These are phyloP conservation scores for Nakaseomyces sp. DNA, from an alignment of 1,139 yeast genomes.

Conservation along the genomic window DNA sequence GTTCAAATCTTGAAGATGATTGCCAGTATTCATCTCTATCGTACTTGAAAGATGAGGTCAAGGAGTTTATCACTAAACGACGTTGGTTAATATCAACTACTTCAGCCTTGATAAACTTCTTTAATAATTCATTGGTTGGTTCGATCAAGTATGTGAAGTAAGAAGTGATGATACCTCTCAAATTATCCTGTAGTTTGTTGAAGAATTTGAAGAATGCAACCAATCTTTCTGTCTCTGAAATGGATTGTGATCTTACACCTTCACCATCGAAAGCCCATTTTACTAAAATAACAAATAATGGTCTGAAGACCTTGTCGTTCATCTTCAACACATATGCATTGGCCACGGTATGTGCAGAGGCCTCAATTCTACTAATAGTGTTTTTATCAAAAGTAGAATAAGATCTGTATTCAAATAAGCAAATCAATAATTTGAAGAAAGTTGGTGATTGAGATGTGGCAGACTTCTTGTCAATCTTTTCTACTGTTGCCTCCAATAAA, in stretches of 20 bases:
- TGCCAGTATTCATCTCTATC: slow-evolving; percentile 96
- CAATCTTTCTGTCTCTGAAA: slow-evolving; percentile 46
- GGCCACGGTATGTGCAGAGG: slow-evolving; percentile 65
- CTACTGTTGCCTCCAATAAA: slow-evolving; percentile 56
- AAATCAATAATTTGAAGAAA: slow-evolving; percentile 62
- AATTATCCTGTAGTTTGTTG: slow-evolving; percentile 71
- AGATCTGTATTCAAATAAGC: slow-evolving; percentile 62
- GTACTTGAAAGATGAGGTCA: slow-evolving; percentile 71
- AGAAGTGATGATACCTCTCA: slow-evolving; percentile 79
- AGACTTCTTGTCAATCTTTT: slow-evolving; percentile 59
- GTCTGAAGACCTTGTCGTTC: slow-evolving; percentile 89
- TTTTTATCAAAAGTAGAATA: slow-evolving; percentile 53
- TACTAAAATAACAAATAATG: slow-evolving; percentile 77
- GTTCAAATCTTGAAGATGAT: slow-evolving; percentile 72
- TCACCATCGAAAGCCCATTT: slow-evolving; percentile 91
- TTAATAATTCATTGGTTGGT: slow-evolving; percentile 49
- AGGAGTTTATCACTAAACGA: slow-evolving; percentile 61
- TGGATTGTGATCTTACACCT: slow-evolving; percentile 42
- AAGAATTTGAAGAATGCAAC: slow-evolving; percentile 79
- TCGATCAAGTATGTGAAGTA: slow-evolving; percentile 83
- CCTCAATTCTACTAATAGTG: slow-evolving; percentile 73
- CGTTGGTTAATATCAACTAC: slow-evolving; percentile 43
- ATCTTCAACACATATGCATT: slow-evolving; percentile 76
- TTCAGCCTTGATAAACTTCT: slow-evolving; percentile 38
- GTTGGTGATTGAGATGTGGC: slow-evolving; percentile 63